Base-by-base conservation (phyloP, 768 basidiomycete genomes). In the Trametes coccinea region DNA sequence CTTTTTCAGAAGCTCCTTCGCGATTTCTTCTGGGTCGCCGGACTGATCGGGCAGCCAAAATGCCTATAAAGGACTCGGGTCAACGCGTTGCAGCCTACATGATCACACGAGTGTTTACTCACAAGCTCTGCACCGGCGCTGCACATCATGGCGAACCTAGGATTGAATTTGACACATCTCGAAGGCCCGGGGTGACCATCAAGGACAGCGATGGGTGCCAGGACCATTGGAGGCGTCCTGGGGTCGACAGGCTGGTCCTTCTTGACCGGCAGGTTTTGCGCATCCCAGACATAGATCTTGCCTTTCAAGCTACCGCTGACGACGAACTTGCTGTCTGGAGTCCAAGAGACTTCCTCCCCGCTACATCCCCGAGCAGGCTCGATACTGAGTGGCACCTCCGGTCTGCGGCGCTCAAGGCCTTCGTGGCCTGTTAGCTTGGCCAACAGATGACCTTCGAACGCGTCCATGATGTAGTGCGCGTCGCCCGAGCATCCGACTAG, bases 321-420 rank as follows among this genome's bases (percentile, higher is more conserved):
- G 45, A 98, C 81, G 68, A 83, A 99, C 73, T 92, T 92, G 74
- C 93, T 94, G 73, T 99, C 96, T 0, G 93, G 92, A 2, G 92
- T 95, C 93, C 93, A 98, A 10, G 84, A 83, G 4, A 95, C 89
- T 76, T 98, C 97, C 72, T 98, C 94, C 11, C 95, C 93, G 61
- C 93, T 95, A 58, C 83, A 85, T 2, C 94, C 95, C 65, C 88
- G 87, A 14, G 79, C 71, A 54, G 92, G 85, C 72, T 88, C 82
- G 67, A 92, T 87, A 56, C 76, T 82, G 16, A 78, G 68, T 52
- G 77, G 86, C 43, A 72, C 73, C 40, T 73, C 78, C 61, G 75
- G 69, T 48, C 74, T 76, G 46, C 89, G 83, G 27, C 90, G 81
- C 74, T 95, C 95, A 34, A 98, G 75, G 2, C 94, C 95, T 2